A percentile compares a stretch with the other conserved stretches of the same genome.
Evolutionary conservation across 1,284 basidiomycete species (phyloP).

Genomic region (Cutaneotrichosporon cavernicola): DNA sequence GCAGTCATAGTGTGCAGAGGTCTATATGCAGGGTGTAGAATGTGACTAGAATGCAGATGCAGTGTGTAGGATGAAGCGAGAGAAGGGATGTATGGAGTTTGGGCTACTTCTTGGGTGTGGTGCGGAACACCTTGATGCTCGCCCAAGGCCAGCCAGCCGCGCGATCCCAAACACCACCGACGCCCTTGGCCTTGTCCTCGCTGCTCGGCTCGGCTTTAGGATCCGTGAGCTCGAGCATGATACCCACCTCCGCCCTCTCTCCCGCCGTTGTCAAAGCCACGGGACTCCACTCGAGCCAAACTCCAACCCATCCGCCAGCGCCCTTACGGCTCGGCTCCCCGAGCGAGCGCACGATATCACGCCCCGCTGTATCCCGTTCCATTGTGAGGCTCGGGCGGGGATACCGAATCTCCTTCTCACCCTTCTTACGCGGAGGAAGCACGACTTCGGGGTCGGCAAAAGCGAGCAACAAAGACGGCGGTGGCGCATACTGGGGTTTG

Average conservation of each 20-base stretch:
- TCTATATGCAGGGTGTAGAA: slow-evolving; percentile 12
- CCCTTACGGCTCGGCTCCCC: slow-evolving; percentile 86
- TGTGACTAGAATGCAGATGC: slow-evolving; percentile 2
- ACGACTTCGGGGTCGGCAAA: slow-evolving; percentile 55
- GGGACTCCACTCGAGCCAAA: slow-evolving; percentile 86
- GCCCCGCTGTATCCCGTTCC: slow-evolving; percentile 62
- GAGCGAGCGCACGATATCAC: slow-evolving; percentile 67
- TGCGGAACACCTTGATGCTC: slow-evolving; percentile 43
- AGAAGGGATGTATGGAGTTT: neutral
- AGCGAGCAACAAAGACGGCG: slow-evolving; percentile 60
- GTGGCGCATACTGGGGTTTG: slow-evolving; percentile 21
- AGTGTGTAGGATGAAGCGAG: neutral
- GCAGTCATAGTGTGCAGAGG: slow-evolving; percentile 17
- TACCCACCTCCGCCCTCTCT: slow-evolving; percentile 27
- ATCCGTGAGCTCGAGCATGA: slow-evolving; percentile 48
- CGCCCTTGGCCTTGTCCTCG: slow-evolving; percentile 35
- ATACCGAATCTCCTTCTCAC: slow-evolving; percentile 22
- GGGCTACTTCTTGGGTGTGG: neutral
- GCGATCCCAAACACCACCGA: slow-evolving; percentile 50
- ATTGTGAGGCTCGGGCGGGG: slow-evolving; percentile 57
- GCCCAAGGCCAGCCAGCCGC: slow-evolving; percentile 48
- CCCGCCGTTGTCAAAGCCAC: slow-evolving; percentile 41
- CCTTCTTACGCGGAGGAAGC: slow-evolving; percentile 40
- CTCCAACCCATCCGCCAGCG: slow-evolving; percentile 81
- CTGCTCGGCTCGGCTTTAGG: slow-evolving; percentile 32